Base-by-base conservation (phyloP, 257 asterid species). In the Fraxinus pennsylvanica region DNA sequence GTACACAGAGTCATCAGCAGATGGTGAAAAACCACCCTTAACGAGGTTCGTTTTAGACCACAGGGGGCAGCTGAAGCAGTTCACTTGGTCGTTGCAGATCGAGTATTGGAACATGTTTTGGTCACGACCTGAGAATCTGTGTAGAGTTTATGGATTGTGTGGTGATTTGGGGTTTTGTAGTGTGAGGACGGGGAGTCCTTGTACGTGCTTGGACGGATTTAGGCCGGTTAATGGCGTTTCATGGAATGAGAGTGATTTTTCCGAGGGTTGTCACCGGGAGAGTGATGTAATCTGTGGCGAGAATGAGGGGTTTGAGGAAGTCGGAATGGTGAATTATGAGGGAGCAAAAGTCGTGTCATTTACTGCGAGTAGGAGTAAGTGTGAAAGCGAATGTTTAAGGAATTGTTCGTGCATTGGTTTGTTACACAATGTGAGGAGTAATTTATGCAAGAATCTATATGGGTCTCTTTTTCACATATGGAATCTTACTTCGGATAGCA, bases 401-500 rank as follows among this genome's bases (percentile, higher is more conserved):
- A 89, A 90, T 83, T 93, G 96, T 86, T 89, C 96, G 4, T 91
- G 97, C 59, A 71, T 89, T 72, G 98, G 93, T 68, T 85, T 93
- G 27, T 80, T 78, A 83, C 88, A 89, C 63, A 87, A 87, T 66
- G 76, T 76, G 57, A 80, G 76, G 68, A 83, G 65, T 76, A 88
- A 85, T 76, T 71, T 83, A 52, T 90, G 97, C 83, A 87, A 80
- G 90, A 90, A 86, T 79, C 68, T 93, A 45, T 90, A 82, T 29
- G 96, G 93, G 43, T 76, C 86, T 1, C 77, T 93, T 76, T 77
- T 91, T 83, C 89, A 91, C 80, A 79, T 89, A 72, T 86, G 80
- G 41, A 88, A 91, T 78, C 65, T 80, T 68, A 82, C 84, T 61
- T 79, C 86, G 3, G 92, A 85, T 59, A 85, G 83, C 68, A 87